phyloP scores from a whole-genome alignment of 805 yeast genomes.

The Ascoidea asiatica region DNA sequence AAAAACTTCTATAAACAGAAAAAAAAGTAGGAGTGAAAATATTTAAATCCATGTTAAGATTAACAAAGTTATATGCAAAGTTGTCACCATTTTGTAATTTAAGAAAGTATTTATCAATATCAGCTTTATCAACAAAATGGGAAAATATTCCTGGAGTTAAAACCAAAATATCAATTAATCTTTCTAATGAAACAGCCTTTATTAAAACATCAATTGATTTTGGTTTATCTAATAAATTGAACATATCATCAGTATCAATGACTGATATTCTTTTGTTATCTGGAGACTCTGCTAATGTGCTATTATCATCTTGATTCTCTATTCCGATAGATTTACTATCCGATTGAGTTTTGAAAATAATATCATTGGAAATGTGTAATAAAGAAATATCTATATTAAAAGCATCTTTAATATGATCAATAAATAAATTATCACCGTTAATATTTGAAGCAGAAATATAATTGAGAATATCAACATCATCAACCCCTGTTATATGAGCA shows the following conservation, averaged over 20 bases:
- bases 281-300: constrained; percentile 17
- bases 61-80: constrained; percentile 8
- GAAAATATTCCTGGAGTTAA: constrained; percentile 52
- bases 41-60: constrained; percentile 48
- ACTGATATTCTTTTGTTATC: constrained; percentile 14
- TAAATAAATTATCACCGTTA: constrained; percentile 1
- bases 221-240: constrained; percentile 16
- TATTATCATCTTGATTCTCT: constrained; percentile 18
- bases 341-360: constrained; percentile 40
- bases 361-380: constrained; percentile 38
- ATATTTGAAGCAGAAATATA: constrained; percentile 3
- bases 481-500: constrained; percentile 7
- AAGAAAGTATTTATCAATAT: constrained; percentile 25
- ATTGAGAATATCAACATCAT: constrained; percentile 3
- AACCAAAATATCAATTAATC: constrained; percentile 68
- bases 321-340: constrained; percentile 1
- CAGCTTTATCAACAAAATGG: constrained; percentile 25
- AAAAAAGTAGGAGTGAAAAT: constrained; percentile 54
- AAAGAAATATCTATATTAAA: constrained; percentile 47
- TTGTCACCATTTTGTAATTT: constrained; percentile 10
- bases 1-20: constrained; percentile 54
- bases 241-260: constrained; percentile 12
- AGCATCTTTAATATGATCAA: constrained; percentile 36
- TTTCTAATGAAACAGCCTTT: constrained; percentile 62
- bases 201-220: constrained; percentile 30